These are phyloP conservation scores for Solanum hybrid DNA, from an alignment of 305 asterid species.

Conservation along the genomic window DNA sequence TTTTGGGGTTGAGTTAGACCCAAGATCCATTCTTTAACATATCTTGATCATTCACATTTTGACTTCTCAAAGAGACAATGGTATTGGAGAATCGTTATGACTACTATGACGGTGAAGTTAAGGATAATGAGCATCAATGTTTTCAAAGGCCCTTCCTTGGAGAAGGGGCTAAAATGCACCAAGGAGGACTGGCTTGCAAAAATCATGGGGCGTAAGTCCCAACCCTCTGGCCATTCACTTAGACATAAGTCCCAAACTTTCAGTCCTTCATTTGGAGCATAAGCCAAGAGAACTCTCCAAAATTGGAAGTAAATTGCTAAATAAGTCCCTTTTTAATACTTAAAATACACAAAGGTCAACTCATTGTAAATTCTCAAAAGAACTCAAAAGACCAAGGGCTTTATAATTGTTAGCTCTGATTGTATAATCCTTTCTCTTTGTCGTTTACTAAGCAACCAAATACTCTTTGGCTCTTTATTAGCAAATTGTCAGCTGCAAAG, in stretches of 20 bases:
- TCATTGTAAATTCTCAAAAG: background rate
- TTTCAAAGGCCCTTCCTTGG: background rate
- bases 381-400: background rate
- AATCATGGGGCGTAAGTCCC: background rate
- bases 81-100: background rate
- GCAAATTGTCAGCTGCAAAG: background rate
- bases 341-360: background rate
- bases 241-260: background rate
- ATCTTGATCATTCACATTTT: background rate
- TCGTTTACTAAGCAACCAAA: background rate
- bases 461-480: background rate
- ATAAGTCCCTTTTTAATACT: background rate
- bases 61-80: background rate
- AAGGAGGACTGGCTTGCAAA: background rate
- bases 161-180: background rate
- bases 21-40: background rate
- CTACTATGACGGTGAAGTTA: background rate
- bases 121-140: background rate
- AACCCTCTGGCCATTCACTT: background rate
- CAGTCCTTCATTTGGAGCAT: background rate
- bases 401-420: background rate
- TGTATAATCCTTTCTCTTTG: background rate
- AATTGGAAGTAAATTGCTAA: background rate
- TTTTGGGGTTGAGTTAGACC: background rate
- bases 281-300: background rate